These are phyloP conservation scores for Plasmodium reichenowi DNA, from an alignment of 169 alveolate genomes.

Conservation along the genomic window DNA sequence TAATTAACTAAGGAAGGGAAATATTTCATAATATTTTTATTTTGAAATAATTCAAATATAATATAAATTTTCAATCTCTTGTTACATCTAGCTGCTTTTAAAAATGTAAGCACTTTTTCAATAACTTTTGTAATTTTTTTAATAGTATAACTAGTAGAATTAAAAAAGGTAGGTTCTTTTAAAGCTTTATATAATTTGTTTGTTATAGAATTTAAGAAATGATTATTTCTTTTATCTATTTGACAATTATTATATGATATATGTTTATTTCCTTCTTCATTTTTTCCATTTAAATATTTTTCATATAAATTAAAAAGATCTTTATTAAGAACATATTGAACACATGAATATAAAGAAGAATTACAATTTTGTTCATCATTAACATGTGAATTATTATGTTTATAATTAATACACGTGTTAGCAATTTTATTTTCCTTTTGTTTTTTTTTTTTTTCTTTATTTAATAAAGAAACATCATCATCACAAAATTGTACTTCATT, in stretches of 20 bases:
- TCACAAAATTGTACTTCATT: background rate
- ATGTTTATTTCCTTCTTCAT: background rate
- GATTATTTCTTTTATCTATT: background rate
- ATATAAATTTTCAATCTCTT: slow-evolving; percentile 36
- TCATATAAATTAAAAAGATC: background rate
- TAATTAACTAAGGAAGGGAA: slow-evolving; percentile 24
- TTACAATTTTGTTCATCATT: background rate
- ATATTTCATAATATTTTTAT: slow-evolving; percentile 25
- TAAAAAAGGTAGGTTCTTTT: slow-evolving; percentile 22
- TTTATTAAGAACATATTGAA: background rate
- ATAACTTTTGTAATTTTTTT: slow-evolving; percentile 15
- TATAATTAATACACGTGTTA: background rate
- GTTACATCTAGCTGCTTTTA: slow-evolving; percentile 34
- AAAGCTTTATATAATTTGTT: slow-evolving; percentile 15
- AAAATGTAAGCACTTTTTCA: slow-evolving; percentile 18
- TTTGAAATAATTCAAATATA: slow-evolving; percentile 49
- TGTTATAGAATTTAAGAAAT: background rate
- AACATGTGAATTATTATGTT: background rate
- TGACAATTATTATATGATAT: background rate
- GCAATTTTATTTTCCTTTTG: background rate
- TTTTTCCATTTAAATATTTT: slow-evolving; percentile 4
- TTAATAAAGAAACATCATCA: background rate
- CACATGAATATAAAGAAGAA: background rate
- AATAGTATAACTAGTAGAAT: background rate
- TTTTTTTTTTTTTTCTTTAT: background rate